Percentiles rank a stretch among this genome's conserved stretches.
Evolutionary conservation across 2,329 filamentous ascomycete species (phyloP).

Genomic region (Tolypocladium amazonense): DNA sequence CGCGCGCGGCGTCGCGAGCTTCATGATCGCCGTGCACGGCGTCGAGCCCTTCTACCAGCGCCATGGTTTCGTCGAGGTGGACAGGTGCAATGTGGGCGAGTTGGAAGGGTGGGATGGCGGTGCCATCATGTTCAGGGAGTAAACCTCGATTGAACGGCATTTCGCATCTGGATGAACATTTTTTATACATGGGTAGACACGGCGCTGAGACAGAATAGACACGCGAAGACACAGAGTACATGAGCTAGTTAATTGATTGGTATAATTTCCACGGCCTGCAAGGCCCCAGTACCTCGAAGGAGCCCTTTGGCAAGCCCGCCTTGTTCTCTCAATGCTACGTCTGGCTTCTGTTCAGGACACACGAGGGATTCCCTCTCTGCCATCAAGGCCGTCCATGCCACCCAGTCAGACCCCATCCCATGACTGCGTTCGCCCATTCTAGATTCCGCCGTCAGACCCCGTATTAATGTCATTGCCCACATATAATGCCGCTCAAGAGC

Average conservation of each 20-base stretch:
- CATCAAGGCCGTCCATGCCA: neutral
- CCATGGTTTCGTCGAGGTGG: conserved; percentile 23
- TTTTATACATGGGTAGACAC: neutral
- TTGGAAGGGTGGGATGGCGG: conserved; percentile 24
- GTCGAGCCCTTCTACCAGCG: conserved; percentile 21
- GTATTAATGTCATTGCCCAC: neutral
- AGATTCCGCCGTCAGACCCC: neutral
- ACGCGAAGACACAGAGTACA: neutral
- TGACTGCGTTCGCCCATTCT: neutral
- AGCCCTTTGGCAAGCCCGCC: no score
- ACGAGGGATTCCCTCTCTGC: neutral
- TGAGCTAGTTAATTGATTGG: no score
- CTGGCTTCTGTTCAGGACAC: neutral
- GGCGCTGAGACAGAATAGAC: neutral
- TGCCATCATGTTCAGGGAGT: conserved; percentile 25
- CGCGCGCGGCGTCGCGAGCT: conserved; percentile 16
- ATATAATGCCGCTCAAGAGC: neutral
- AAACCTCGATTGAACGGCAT: neutral
- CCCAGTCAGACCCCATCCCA: neutral
- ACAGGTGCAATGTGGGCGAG: conserved; percentile 23
- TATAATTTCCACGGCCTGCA: neutral
- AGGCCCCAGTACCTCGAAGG: no score
- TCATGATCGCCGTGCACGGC: conserved; percentile 20
- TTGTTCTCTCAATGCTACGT: neutral
- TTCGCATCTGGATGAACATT: no score